Base-by-base conservation (phyloP, 805 yeast species). In the Candida fluviatilis region DNA sequence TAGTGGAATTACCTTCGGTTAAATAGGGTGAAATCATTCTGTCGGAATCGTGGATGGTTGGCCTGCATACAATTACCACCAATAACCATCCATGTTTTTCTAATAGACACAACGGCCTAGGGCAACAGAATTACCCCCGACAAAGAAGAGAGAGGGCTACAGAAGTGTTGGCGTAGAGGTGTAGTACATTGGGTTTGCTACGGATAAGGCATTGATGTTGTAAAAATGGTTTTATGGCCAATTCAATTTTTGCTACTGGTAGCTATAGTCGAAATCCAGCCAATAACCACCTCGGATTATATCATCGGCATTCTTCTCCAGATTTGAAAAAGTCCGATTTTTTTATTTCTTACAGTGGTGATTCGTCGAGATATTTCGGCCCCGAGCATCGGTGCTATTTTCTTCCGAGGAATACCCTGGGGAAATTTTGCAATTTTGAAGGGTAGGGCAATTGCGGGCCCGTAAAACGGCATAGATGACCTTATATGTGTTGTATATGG, bases 221-320 rank as follows among this genome's bases (percentile, higher is more conserved):
- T n/a, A n/a, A n/a, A n/a, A n/a, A n/a, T n/a, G n/a, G n/a, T n/a
- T n/a, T n/a, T n/a, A n/a, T n/a, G n/a, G n/a, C n/a, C n/a, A n/a
- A n/a, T n/a, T n/a, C n/a, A n/a, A n/a, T n/a, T n/a, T n/a, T n/a
- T n/a, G n/a, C n/a, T 17, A 17, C 16, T 17, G 34, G 34, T n/a
- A 12, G 17, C 19, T 19, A 31, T 31, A 31, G 17, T 17, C 17
- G 34, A 13, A n/a, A 17, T 8, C 5, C 18, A 19, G 13, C 35
- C 35, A 32, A 32, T 32, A 19, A 32, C 18, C 23, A 14, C 16
- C 15, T 19, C 15, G 35, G 25, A 32, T 19, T 32, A 19, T 32
- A 32, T 32, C 23, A 32, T 31, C 19, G 32, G 19, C 8, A 17
- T 29, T 24, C 23, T 23, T 23, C 25, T 32, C 25, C 25, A n/a